Base-by-base conservation (phyloP, 1,139 yeast genomes). In the Eremothecium sinecaudum region DNA sequence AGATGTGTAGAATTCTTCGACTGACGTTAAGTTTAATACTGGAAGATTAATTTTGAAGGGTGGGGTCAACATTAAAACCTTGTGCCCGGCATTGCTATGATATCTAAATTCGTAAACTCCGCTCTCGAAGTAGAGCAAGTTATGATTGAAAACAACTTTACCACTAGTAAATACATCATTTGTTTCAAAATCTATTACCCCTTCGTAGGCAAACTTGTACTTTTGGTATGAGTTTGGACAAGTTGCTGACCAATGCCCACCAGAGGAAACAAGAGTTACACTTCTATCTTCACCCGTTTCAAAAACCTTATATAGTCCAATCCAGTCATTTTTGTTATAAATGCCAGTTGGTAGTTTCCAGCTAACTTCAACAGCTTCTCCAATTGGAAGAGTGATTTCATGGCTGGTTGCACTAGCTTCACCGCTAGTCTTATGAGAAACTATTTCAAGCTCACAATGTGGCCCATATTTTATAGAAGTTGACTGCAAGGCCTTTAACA, bases 91-190 rank as follows among this genome's bases (percentile, higher is more conserved):
- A 34, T 69, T 71, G 34, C 71, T 65, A 51, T 83, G 93, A 49
- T 79, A 80, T 56, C 94, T 67, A 48, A 82, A 69, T 56, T 82
- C 92, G 56, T 75, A 82, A 26, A 74, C 65, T 0, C 94, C 94
- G 36, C 70, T 73, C 46, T 77, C 79, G 75, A 81, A 79, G 47
- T 69, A 69, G 31, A 79, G 59, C 32, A 68, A 60, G 7, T 68
- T 66, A 7, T 67, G 67, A 8, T 62, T 58, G 48, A 82, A 82
- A 5, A 50, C 60, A 9, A 73, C 65, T n/a, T 56, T 45, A 1
- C 92, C 92, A 3, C 55, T 46, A 4, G 58, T 56, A n/a, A 50
- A 51, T 2, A 51, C 49, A 19, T 49, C 50, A 18, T 49, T 55
- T 16, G 43, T 46, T 13, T 51, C 39, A 34, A 47, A 58, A 10